Conservation (phyloP, 2,329 filamentous ascomycete genomes). For the Hymenoscyphus scutula region DNA sequence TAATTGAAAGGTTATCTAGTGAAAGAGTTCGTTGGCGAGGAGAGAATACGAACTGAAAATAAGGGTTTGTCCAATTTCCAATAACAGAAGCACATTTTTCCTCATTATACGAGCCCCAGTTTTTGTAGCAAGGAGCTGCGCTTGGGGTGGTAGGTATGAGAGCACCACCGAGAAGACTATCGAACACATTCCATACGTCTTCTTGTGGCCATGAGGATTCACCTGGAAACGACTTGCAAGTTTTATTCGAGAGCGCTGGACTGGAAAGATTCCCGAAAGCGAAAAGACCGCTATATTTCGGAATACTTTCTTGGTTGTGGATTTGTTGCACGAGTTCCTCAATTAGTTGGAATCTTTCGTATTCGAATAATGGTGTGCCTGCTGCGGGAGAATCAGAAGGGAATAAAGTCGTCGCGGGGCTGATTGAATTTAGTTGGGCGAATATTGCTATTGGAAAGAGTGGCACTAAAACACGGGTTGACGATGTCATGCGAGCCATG, state of each 20-base stretch:
- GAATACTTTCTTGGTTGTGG: neutral
- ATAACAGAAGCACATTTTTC: slow-evolving; percentile 38
- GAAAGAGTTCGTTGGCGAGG: neutral
- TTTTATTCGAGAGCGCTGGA: no score
- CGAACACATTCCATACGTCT: slow-evolving; percentile 45
- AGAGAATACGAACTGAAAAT: neutral
- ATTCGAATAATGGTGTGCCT: neutral
- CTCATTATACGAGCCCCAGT: slow-evolving; percentile 33
- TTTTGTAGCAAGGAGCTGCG: slow-evolving; percentile 44
- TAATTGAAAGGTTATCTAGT: slow-evolving; percentile 13
- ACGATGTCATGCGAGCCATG: neutral
- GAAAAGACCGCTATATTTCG: neutral
- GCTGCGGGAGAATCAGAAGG: neutral
- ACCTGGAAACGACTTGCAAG: slow-evolving; percentile 29
- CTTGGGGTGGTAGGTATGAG: slow-evolving; percentile 45
- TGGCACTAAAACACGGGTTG: neutral
- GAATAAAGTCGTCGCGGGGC: neutral
- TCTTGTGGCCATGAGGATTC: slow-evolving; percentile 46
- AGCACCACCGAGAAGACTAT: slow-evolving; percentile 43
- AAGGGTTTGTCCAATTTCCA: slow-evolving; percentile 23
- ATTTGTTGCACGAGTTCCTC: neutral
- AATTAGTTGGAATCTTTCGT: neutral
- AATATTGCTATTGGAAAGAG: neutral
- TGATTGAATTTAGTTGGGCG: neutral
- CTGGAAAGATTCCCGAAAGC: neutral